Conservation (phyloP, 257 asterid species). For the Catharanthus roseus region DNA sequence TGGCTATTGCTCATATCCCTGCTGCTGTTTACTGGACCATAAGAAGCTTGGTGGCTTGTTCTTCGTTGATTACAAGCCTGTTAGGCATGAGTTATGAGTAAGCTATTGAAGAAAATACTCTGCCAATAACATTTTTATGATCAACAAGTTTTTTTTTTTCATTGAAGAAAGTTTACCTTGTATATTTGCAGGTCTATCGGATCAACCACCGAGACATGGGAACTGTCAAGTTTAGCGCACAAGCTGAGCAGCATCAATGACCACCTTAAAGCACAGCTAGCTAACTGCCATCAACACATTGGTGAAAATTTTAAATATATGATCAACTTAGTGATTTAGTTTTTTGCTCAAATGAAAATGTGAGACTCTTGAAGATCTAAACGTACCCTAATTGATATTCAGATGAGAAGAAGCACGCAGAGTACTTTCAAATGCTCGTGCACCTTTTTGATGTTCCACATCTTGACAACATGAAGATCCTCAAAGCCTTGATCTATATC, state of each 20-base stretch:
- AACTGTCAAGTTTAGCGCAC: slow-evolving; percentile 55
- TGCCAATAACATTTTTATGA: too few species aligned
- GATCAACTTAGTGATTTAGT: not conserved
- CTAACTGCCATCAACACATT: slow-evolving; percentile 44
- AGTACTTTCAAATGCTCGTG: slow-evolving; percentile 46
- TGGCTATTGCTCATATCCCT: slow-evolving; percentile 45
- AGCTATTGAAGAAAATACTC: slow-evolving; percentile 11
- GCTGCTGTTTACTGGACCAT: slow-evolving; percentile 69
- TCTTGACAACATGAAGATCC: slow-evolving; percentile 57
- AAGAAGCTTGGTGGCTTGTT: slow-evolving; percentile 62
- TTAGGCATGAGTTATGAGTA: slow-evolving; percentile 48
- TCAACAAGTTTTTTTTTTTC: too few species aligned
- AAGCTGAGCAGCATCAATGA: slow-evolving; percentile 46
- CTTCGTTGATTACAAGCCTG: slow-evolving; percentile 47
- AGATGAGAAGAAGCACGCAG: slow-evolving; percentile 56
- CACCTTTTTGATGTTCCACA: slow-evolving; percentile 52
- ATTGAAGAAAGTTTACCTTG: not conserved
- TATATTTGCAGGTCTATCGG: slow-evolving; percentile 35
- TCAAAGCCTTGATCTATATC: slow-evolving; percentile 44
- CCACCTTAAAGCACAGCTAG: slow-evolving; percentile 51
- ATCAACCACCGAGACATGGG: slow-evolving; percentile 63
- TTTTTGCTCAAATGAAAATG: not conserved
- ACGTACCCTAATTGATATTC: slow-evolving; percentile 13
- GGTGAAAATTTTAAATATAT: slow-evolving; percentile 26
- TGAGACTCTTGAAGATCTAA: slow-evolving; percentile 4